Evolutionary conservation across 305 asterid species (phyloP).

Genomic region (Fraxinus latifolia): DNA sequence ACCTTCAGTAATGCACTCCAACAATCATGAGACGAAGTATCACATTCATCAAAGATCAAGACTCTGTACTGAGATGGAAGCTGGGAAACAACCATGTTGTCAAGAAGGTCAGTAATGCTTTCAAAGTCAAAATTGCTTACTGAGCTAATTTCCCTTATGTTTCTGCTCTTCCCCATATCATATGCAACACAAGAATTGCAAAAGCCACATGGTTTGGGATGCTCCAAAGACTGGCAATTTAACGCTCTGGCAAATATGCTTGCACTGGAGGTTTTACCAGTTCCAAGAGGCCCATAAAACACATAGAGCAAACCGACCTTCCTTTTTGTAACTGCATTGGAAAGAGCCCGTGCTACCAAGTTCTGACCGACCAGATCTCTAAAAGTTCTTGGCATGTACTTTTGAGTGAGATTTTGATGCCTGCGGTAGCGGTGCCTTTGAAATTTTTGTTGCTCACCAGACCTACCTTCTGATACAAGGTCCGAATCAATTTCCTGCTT

Average conservation of each 20-base stretch:
- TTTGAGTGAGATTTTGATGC: constrained; percentile 86
- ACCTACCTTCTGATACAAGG: constrained; percentile 81
- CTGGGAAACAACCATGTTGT: constrained; percentile 47
- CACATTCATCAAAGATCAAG: constrained; percentile 84
- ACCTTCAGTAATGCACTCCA: constrained; percentile 85
- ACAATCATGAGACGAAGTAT: constrained; percentile 48
- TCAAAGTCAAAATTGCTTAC: constrained; percentile 57
- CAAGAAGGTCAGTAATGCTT: constrained; percentile 56
- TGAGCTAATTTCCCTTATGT: constrained; percentile 72
- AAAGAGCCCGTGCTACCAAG: constrained; percentile 82
- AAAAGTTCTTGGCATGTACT: constrained; percentile 81
- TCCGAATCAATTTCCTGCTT: constrained; percentile 71
- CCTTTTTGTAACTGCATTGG: constrained; percentile 64
- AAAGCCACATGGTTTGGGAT: constrained; percentile 80
- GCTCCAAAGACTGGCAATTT: constrained; percentile 75
- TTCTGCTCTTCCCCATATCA: constrained; percentile 55
- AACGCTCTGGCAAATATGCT: constrained; percentile 80
- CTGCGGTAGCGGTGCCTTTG: constrained; percentile 40
- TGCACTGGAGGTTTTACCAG: constrained; percentile 92
- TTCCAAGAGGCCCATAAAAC: constrained; percentile 92
- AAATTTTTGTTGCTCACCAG: constrained; percentile 40
- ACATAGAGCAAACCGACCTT: constrained; percentile 85
- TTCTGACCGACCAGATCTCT: constrained; percentile 83
- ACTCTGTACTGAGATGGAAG: constrained; percentile 60
- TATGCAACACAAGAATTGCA: constrained; percentile 67